Evolutionary conservation across 345 rosid genomes (phyloP).

Genomic region (Acer negundo): DNA sequence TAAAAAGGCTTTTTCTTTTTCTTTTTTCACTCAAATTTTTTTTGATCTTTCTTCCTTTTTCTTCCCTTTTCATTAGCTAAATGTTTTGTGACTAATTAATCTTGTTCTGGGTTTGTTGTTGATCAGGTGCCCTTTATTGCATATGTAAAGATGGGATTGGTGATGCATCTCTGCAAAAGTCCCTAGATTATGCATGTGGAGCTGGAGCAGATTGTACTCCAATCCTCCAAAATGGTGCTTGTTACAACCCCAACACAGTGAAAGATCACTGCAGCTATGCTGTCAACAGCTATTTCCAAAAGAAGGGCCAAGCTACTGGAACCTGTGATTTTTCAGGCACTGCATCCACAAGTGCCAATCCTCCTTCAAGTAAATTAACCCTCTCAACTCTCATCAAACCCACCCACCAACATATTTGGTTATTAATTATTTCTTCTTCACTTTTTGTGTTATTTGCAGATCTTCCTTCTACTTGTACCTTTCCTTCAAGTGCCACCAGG

Average conservation of each 20-base stretch:
- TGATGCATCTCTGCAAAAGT: constrained; percentile 61
- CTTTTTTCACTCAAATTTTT: neutral
- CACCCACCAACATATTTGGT: neutral
- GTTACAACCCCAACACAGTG: constrained; percentile 80
- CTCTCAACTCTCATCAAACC: neutral
- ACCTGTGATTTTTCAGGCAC: constrained; percentile 81
- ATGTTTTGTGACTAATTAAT: constrained; percentile 8
- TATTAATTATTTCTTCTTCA: neutral
- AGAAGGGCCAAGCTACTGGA: constrained; percentile 47
- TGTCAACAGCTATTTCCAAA: constrained; percentile 85
- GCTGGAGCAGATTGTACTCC: constrained; percentile 69
- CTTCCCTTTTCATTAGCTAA: neutral
- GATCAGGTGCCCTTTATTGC: constrained; percentile 65
- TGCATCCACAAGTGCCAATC: constrained; percentile 44
- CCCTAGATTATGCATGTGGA: constrained; percentile 90
- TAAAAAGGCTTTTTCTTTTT: neutral
- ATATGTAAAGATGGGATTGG: constrained; percentile 68
- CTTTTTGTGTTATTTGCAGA: constrained; percentile 35
- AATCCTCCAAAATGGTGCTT: constrained; percentile 65
- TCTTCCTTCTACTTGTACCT: constrained; percentile 51
- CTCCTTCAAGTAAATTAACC: constrained; percentile 44
- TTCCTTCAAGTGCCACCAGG: constrained; percentile 65
- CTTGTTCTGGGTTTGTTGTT: neutral
- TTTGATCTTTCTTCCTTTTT: neutral
- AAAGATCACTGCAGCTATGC: constrained; percentile 91